Conservation (phyloP, 352 stramenopile genomes). For the Phytophthora vignae region DNA sequence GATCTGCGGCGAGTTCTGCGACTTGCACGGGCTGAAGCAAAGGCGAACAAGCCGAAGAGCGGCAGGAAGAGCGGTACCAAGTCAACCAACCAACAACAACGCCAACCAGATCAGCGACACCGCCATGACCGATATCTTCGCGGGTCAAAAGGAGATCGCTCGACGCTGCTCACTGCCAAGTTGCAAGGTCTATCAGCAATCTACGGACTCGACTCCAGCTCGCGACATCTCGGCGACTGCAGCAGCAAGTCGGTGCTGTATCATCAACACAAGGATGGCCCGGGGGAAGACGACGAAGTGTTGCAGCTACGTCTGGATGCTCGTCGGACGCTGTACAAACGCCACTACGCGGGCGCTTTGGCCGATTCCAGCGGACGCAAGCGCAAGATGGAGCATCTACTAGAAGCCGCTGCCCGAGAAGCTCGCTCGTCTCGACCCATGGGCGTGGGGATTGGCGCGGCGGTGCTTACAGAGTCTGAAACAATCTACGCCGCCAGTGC, state of each 20-base stretch:
- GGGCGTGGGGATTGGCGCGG: slow-evolving; percentile 54
- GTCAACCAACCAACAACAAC: slow-evolving; percentile 1
- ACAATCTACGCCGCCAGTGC: slow-evolving; percentile 51
- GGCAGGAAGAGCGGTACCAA: neutral
- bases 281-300: slow-evolving; percentile 25
- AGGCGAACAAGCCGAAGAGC: slow-evolving; percentile 10
- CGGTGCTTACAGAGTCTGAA: slow-evolving; percentile 56
- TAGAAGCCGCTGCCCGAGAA: slow-evolving; percentile 58
- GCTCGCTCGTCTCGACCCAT: slow-evolving; percentile 31
- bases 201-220: slow-evolving; percentile 42
- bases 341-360: slow-evolving; percentile 55
- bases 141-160: slow-evolving; percentile 16
- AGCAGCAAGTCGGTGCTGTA: slow-evolving; percentile 18
- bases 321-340: slow-evolving; percentile 54
- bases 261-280: slow-evolving; percentile 11
- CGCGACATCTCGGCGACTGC: slow-evolving; percentile 37
- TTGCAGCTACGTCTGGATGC: slow-evolving; percentile 47
- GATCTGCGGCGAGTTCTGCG: slow-evolving; percentile 66
- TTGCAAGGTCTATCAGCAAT: slow-evolving; percentile 39
- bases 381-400: slow-evolving; percentile 55
- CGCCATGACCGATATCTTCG: slow-evolving; percentile 35
- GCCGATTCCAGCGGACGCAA: slow-evolving; percentile 36
- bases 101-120: slow-evolving; percentile 32
- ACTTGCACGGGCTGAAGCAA: slow-evolving; percentile 44
- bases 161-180: slow-evolving; percentile 42